A percentile compares a stretch with the other conserved stretches of the same genome.
These are phyloP conservation scores for Microbotryum saponariae DNA, from an alignment of 1,284 basidiomycete species.

Conservation along the genomic window DNA sequence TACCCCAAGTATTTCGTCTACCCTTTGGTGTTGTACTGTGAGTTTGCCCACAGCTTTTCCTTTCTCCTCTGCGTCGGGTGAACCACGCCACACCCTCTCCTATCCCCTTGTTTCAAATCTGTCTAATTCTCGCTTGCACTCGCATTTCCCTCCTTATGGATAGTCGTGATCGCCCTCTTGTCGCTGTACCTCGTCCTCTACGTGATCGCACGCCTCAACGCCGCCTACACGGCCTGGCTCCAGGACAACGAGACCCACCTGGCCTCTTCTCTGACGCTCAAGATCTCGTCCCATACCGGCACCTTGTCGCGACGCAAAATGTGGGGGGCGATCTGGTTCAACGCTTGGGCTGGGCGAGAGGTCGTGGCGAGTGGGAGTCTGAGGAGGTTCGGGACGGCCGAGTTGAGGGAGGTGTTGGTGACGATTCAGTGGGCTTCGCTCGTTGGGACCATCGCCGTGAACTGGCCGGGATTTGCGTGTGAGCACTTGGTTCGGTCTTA, in stretches of 20 bases:
- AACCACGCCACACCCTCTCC: too few species aligned
- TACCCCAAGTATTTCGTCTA: slow-evolving; percentile 59
- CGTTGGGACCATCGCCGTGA: slow-evolving; percentile 82
- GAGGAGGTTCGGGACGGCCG: slow-evolving; percentile 85
- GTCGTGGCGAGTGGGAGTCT: slow-evolving; percentile 76
- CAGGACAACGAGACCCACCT: slow-evolving; percentile 34
- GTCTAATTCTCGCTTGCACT: not conserved
- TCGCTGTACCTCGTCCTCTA: slow-evolving; percentile 68
- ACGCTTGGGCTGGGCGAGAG: slow-evolving; percentile 82
- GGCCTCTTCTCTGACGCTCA: slow-evolving; percentile 34
- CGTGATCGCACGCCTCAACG: slow-evolving; percentile 67
- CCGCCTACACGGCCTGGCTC: slow-evolving; percentile 50
- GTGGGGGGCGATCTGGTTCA: slow-evolving; percentile 81
- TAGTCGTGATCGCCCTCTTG: slow-evolving; percentile 59
- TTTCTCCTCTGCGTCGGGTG: not conserved
- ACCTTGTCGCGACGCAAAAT: slow-evolving; percentile 44
- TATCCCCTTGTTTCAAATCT: not conserved
- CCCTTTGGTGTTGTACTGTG: slow-evolving; percentile 60
- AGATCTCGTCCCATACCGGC: slow-evolving; percentile 17
- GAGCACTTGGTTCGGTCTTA: slow-evolving; percentile 38
- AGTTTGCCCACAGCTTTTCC: not conserved
- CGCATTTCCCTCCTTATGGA: slow-evolving; percentile 44
- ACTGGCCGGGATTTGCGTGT: slow-evolving; percentile 91
- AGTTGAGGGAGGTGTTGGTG: slow-evolving; percentile 81
- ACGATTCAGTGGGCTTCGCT: slow-evolving; percentile 72